Conservation (phyloP, 345 rosid species). For the Eucalyptus curtisii region DNA sequence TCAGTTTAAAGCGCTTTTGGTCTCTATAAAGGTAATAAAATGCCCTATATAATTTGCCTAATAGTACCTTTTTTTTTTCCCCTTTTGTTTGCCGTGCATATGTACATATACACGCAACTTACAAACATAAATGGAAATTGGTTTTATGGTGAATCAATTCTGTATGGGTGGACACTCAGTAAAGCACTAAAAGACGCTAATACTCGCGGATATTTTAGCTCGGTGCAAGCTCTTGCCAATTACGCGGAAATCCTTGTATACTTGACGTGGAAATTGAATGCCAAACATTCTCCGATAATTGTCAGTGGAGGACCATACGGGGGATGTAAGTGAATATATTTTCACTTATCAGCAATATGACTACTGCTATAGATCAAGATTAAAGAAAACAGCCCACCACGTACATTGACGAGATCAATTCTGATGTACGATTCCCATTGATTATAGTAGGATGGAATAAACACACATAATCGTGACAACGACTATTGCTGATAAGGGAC, state of each 20-base stretch:
- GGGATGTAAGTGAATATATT: not conserved
- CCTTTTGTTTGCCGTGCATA: not conserved
- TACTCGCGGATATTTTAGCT: not conserved
- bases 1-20: conserved; percentile 18
- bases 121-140: not conserved
- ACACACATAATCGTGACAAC: not conserved
- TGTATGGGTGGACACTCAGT: not conserved
- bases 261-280: not conserved
- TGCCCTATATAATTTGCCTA: not conserved
- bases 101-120: not conserved
- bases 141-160: not conserved
- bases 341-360: not conserved
- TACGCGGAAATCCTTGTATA: not conserved
- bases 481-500: too few relatives aligned
- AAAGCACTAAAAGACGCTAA: not conserved
- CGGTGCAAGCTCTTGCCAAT: not conserved
- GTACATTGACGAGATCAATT: not conserved
- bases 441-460: not conserved
- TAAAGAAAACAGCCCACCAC: not conserved
- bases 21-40: conserved; percentile 27
- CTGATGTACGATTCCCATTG: not conserved
- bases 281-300: not conserved
- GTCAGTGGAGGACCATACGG: not conserved
- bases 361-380: not conserved
- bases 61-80: not conserved